Evolutionary conservation across 148 eudicot species (phyloP), one percentile per base, ranked within the genome.

Genomic region (Camellia lanceoleosa): DNA sequence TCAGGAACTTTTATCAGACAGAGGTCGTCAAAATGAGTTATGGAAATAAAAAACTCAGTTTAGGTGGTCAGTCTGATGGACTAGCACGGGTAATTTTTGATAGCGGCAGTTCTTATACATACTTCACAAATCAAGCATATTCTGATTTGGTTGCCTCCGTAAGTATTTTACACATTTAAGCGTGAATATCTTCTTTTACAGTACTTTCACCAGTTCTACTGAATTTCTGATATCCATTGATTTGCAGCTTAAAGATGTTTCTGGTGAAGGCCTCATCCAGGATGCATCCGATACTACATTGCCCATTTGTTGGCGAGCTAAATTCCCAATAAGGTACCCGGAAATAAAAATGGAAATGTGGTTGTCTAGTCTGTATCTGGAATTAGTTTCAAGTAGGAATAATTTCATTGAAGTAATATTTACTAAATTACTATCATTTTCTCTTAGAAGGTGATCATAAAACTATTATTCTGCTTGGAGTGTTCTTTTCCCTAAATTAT

Each of bases 31-130:
- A 65, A 82, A 81, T 90, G 65, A 90, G 78, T 69, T 85, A 87
- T 70, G 89, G 89, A 68, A 64, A 75, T 79, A 85, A 49, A 58
- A 79, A 82, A 68, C 83, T 90, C 51, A 81, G 80, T 56, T 75
- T 88, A 68, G 87, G 80, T 79, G 66, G 82, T 56, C 66, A 52
- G 52, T 51, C 68, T 23, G 71, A 75, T 70, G 80, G 78, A 49
- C 54, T 43, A 23, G 85, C 82, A 49, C 68, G 80, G 41, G 76
- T 88, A 5, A 82, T 90, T 72, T 87, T 90, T 68, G 93, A 90
- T 70, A 90, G 85, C 83, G 93, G 93, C 71, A 90, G 93, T 77
- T 87, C 93, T 67, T 88, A 88, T 69, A 83, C 93, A 6, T 90
- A 90, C 83, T 87, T 90, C 62, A 75, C 88, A 14, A 83, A 83